Evolutionary conservation across 768 basidiomycete species (phyloP).

Genomic region (Atractiella rhizophila): DNA sequence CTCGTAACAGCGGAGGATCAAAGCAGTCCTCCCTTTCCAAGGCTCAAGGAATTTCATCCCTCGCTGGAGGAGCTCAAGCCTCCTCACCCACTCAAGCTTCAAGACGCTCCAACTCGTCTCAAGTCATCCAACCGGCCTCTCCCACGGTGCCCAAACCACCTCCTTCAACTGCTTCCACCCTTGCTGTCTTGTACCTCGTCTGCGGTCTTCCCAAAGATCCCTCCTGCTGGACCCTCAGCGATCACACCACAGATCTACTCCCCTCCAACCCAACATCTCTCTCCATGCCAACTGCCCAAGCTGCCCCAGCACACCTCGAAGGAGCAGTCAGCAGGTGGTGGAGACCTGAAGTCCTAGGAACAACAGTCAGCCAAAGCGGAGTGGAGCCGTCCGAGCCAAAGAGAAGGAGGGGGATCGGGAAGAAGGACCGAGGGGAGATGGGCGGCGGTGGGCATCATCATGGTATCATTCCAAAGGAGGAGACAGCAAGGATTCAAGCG

Average conservation of each 20-base stretch:
- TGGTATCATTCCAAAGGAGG: slow-evolving; percentile 48
- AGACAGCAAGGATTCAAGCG: slow-evolving; percentile 68
- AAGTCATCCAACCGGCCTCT: too few relatives aligned
- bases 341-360: slow-evolving; percentile 72
- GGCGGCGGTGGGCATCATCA: slow-evolving; percentile 36
- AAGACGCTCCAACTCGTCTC: too few relatives aligned
- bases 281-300: slow-evolving; percentile 31
- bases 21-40: too few relatives aligned
- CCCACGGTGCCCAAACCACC: too few relatives aligned
- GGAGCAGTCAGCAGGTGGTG: slow-evolving; percentile 72
- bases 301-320: slow-evolving; percentile 52
- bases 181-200: slow-evolving; percentile 20
- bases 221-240: slow-evolving; percentile 68
- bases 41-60: too few relatives aligned
- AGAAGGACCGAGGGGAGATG: slow-evolving; percentile 10
- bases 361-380: slow-evolving; percentile 58
- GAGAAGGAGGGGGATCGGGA: slow-evolving; percentile 24
- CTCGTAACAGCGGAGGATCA: too few relatives aligned
- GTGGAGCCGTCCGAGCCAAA: background rate
- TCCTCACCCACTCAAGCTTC: too few relatives aligned
- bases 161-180: too few relatives aligned
- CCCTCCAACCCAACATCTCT: background rate
- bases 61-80: too few relatives aligned
- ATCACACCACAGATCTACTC: slow-evolving; percentile 23
- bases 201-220: slow-evolving; percentile 61